Base-by-base conservation (phyloP, 106 monocot genomes). In the Dendrobium nobile region DNA sequence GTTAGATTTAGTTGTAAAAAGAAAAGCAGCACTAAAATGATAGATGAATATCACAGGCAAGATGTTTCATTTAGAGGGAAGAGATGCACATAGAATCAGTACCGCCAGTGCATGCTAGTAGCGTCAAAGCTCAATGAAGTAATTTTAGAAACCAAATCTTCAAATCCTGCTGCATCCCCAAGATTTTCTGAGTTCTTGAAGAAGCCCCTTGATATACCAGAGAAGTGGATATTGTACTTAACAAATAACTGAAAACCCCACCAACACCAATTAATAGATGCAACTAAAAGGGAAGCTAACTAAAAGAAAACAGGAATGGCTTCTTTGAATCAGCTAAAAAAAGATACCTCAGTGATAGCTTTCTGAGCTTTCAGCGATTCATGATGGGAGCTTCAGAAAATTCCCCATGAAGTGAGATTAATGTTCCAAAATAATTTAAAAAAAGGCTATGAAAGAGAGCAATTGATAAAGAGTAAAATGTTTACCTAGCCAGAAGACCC, bases 301-400 rank as follows among this genome's bases (percentile, higher is more conserved):
- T 27, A 19, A 54, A 67, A 79, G 20, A 31, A 58, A 22, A 47
- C 77, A 75, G 4, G 18, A 33, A 73, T 82, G 27, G 48, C 31
- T 70, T 70, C 28, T 75, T 11, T 27, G 7, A 64, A 74, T 73
- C 54, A 41, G 73, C 17, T n/a, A 67, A 28, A 54, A 24, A 72
- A 40, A 59, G 75, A 70, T 93, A 99, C 99, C 92, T 99, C 95
- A 81, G 88, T 99, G 31, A 99, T 90, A 85, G 95, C 88, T 88
- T 99, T 99, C 80, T 99, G 99, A 72, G 85, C 88, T 85, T 99
- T 99, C 84, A 99, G 73, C 56, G 99, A 93, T 78, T 95, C 99
- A 89, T 95, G 95, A 85, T 99, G 99, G 28, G 95, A 95, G 77
- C 98, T 98, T 84, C 80, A 90, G 31, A 79, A 13, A 82, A 20